Percentiles rank a stretch among this genome's conserved stretches.
Conservation (phyloP, 1,284 basidiomycete genomes). For the Bjerkandera adusta region DNA sequence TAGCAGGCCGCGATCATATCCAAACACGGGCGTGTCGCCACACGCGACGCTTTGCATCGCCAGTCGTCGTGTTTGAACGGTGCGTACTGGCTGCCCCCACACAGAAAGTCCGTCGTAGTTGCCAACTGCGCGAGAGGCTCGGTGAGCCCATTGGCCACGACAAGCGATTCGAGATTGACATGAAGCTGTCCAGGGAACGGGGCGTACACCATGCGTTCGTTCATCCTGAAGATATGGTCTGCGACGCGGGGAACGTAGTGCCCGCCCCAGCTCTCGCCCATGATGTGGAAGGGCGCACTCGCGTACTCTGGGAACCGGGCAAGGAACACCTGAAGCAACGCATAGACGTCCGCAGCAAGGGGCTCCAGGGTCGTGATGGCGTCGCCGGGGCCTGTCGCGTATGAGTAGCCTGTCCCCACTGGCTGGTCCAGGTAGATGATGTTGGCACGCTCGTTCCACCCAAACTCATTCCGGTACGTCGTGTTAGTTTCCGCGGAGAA, state of each 20-base stretch:
- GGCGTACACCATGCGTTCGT: constrained; percentile 49
- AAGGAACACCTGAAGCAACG: constrained; percentile 89
- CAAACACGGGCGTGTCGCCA: constrained; percentile 72
- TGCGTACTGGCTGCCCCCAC: constrained; percentile 66
- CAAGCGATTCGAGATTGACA: constrained; percentile 78
- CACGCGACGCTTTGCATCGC: constrained; percentile 60
- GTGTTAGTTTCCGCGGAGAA: constrained; percentile 65
- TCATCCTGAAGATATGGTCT: constrained; percentile 72
- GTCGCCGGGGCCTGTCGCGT: constrained; percentile 39
- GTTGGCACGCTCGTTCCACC: constrained; percentile 34
- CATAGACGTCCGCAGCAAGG: constrained; percentile 64
- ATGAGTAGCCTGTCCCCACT: constrained; percentile 63
- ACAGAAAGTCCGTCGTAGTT: constrained; percentile 79
- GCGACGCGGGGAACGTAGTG: constrained; percentile 82
- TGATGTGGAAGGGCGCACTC: constrained; percentile 65
- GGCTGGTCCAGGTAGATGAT: constrained; percentile 60
- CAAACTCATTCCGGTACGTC: constrained; percentile 64
- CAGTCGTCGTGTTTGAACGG: constrained; percentile 68
- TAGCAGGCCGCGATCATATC: constrained; percentile 67
- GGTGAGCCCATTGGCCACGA: constrained; percentile 84
- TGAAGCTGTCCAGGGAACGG: constrained; percentile 44
- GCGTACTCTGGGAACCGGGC: constrained; percentile 71
- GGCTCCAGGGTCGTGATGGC: constrained; percentile 41
- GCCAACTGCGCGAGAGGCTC: constrained; percentile 79
- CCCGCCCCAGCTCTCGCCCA: constrained; percentile 80